Evolutionary conservation across 2,329 filamentous ascomycete genomes (phyloP), one percentile per base, ranked within the genome.

Genomic region (Xenoacremonium recifei): DNA sequence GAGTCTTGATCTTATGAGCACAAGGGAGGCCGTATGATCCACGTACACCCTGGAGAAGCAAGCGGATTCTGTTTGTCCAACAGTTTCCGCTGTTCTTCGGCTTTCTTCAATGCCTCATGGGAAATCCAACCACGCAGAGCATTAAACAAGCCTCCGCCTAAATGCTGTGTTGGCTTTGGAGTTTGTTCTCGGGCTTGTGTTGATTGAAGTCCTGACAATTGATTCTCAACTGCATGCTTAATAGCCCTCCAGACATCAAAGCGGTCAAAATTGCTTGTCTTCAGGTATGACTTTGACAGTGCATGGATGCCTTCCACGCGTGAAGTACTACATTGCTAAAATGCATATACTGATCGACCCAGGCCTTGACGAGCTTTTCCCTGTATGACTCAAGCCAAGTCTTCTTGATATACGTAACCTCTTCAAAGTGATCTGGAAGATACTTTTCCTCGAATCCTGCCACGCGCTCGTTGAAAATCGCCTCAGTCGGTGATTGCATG

Each of bases 331-430:
- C 30, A 32, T 50, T 57, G 18, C 45, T 40, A 40, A 57, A 57
- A 40, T 54, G 38, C 18, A 36, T 25, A n/a, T 53, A 32, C 18
- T 43, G 7, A 39, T 57, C 36, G 33, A 59, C 53, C 45, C 38
- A 58, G 9, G 46, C 51, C 34, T 47, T 48, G 2, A 55, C 41
- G 20, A 59, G 32, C 42, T 39, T 57, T 39, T 57, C 37, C 30
- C 56, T 59, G 21, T 47, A 48, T 21, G 32, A 41, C 15, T 50
- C 33, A 20, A 58, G 49, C 56, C 35, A 55, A 5, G 32, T 48
- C 6, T 20, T 33, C 11, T 42, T 50, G 15, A 59, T 40, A 44
- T 59, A 59, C 17, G 32, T 38, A 17, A 58, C 47, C 29, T 47
- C 34, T 6, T 51, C 34, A 12, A 42, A 27, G 40, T 52, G 35